phyloP scores from a whole-genome alignment of 1,284 basidiomycete species.

The Cryptococcus sp. region DNA sequence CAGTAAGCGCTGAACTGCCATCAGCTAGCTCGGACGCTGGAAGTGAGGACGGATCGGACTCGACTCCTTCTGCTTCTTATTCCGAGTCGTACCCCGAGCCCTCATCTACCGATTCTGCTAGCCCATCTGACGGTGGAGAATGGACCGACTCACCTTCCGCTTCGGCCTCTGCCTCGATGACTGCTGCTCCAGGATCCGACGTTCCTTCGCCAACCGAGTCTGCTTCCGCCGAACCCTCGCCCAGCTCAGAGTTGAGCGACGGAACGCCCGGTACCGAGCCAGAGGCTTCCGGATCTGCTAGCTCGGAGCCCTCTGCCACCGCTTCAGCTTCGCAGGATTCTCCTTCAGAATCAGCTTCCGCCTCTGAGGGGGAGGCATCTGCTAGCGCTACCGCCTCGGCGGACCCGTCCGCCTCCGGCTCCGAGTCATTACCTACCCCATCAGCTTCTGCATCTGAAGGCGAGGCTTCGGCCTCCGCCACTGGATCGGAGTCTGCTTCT shows the following conservation, averaged over 20 bases:
- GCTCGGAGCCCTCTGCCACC: not conserved
- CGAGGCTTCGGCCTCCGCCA: not conserved
- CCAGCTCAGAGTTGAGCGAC: not conserved
- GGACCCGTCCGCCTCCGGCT: conserved; percentile 1
- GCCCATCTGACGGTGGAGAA: not conserved
- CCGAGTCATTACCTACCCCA: not conserved
- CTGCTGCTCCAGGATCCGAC: conserved; percentile 1
- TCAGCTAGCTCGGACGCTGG: not conserved
- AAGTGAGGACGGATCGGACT: not conserved
- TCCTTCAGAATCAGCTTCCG: not conserved
- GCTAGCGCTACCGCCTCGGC: not conserved
- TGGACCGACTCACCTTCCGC: not conserved
- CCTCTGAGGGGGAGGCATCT: not conserved
- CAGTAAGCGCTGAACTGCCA: not conserved
- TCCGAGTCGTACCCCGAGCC: not conserved
- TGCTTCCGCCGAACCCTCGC: not conserved
- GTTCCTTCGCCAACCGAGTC: not conserved
- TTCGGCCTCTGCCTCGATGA: not conserved
- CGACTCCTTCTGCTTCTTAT: not conserved
- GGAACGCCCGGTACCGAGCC: not conserved
- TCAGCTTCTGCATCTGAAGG: not conserved
- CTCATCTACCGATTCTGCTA: not conserved
- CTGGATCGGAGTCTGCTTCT: conserved; percentile 1
- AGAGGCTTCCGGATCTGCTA: not conserved
- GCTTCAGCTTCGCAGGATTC: not conserved